phyloP scores from a whole-genome alignment of 176 grass and related monocot genomes.

The Rhipidocladum racemiflorum region DNA sequence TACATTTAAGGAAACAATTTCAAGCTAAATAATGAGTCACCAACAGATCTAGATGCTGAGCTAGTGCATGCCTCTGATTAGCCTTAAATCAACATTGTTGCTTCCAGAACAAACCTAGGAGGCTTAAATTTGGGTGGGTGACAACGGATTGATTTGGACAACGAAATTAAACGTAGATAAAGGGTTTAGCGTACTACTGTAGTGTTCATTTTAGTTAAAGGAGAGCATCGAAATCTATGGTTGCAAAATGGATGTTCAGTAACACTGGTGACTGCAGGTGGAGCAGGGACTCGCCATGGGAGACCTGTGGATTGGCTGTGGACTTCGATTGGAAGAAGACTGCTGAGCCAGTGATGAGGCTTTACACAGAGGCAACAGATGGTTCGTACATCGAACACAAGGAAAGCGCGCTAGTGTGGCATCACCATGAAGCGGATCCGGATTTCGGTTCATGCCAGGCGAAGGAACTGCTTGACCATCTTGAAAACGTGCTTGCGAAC shows the following conservation, averaged over 20 bases:
- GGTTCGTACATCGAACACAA: conserved; percentile 41
- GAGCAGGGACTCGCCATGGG: conserved; percentile 45
- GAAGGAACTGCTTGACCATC: conserved; percentile 55
- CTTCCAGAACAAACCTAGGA: neutral
- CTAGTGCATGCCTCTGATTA: neutral
- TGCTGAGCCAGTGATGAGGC: conserved; percentile 52
- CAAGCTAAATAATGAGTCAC: neutral
- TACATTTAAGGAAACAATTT: neutral
- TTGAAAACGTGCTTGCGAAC: conserved; percentile 48
- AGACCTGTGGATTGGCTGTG: neutral
- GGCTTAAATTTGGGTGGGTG: neutral
- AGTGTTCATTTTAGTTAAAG: neutral
- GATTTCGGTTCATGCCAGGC: conserved; percentile 63
- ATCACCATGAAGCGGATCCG: conserved; percentile 50
- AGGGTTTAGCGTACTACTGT: neutral
- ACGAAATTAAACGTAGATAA: neutral
- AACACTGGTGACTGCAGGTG: conserved; percentile 47
- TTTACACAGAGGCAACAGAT: conserved; percentile 56
- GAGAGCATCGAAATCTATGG: conserved; percentile 5
- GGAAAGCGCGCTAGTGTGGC: conserved; percentile 51
- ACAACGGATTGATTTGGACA: neutral
- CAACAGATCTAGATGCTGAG: neutral
- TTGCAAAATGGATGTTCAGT: neutral
- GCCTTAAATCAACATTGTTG: neutral
- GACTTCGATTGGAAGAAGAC: conserved; percentile 53